Evolutionary conservation across 2,329 filamentous ascomycete species (phyloP), one percentile per base, ranked within the genome.

Genomic region (Penicillium sp.): DNA sequence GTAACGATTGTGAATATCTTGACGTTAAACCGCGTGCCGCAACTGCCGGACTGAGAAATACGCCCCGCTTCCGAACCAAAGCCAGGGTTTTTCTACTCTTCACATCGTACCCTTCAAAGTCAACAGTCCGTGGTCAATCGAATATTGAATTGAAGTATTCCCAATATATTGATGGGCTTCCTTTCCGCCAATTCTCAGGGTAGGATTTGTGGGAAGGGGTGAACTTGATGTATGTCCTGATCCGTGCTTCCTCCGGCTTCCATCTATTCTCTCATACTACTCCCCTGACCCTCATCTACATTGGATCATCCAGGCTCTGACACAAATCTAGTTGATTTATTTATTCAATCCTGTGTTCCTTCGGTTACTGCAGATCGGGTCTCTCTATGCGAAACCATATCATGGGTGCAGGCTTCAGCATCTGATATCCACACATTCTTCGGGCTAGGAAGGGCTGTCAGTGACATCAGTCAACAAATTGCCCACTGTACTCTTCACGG

Each of bases 31-130:
- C 38, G 18, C 6, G 38, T 58, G 53, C 55, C 50, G 45, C 38
- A 52, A 52, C 49, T 44, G 59, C 60, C 66, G 67, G 69, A 67
- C 66, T 69, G 66, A 70, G 55, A 70, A 68, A 66, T 69, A 70
- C 67, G 69, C 68, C 50, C 56, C 52, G 56, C 58, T 41, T 45
- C 54, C 57, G 61, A 56, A 63, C 58, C 54, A 56, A 59, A 54
- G 57, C 53, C 55, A 53, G 50, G 54, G 44, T 45, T 45, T 47
- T 24, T 47, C 36, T 54, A 55, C 48, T 53, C 53, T 49, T 49
- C 21, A 45, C 54, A 41, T 54, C 52, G 50, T 53, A 50, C 34
- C 46, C 48, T 55, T 53, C 48, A 38, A 46, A 50, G 53, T 45
- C 43, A 54, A 32, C 50, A 53, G 50, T 54, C 55, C 48, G 38